These are phyloP conservation scores for Cicer yamashitae DNA, from an alignment of 306 rosid species.

Conservation along the genomic window DNA sequence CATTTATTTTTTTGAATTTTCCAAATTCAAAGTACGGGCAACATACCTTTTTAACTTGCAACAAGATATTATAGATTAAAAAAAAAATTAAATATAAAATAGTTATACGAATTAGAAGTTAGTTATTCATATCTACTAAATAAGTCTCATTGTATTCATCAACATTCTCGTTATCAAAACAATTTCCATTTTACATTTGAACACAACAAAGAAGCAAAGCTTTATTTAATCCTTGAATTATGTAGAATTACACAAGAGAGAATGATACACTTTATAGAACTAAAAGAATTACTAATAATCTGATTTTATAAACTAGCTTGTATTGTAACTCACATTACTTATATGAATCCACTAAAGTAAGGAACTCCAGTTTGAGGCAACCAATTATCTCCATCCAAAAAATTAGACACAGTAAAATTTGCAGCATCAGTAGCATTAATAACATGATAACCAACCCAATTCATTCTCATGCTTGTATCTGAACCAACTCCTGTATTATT, in stretches of 20 bases:
- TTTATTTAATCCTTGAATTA: background rate
- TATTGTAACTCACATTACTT: background rate
- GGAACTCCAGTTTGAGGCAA: slow-evolving; percentile 72
- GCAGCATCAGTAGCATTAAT: slow-evolving; percentile 62
- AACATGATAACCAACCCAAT: slow-evolving; percentile 68
- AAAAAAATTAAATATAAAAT: no score
- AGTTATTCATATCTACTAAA: no score
- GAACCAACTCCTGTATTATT: slow-evolving; percentile 73
- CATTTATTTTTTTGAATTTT: no score
- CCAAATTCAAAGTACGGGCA: no score
- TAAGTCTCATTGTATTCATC: no score
- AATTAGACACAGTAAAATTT: slow-evolving; percentile 64
- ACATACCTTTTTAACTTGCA: no score
- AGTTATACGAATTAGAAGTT: no score
- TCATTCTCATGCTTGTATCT: slow-evolving; percentile 54
- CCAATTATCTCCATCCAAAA: slow-evolving; percentile 65
- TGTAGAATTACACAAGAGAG: background rate
- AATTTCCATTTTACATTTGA: no score
- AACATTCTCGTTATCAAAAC: no score
- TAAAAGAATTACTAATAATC: slow-evolving; percentile 3
- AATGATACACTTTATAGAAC: background rate
- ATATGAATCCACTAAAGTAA: slow-evolving; percentile 50
- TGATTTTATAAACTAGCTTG: background rate
- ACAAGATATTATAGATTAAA: no score
- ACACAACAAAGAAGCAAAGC: background rate